phyloP scores from a whole-genome alignment of 1,139 yeast species.

The Yamadazyma trypodendri region DNA sequence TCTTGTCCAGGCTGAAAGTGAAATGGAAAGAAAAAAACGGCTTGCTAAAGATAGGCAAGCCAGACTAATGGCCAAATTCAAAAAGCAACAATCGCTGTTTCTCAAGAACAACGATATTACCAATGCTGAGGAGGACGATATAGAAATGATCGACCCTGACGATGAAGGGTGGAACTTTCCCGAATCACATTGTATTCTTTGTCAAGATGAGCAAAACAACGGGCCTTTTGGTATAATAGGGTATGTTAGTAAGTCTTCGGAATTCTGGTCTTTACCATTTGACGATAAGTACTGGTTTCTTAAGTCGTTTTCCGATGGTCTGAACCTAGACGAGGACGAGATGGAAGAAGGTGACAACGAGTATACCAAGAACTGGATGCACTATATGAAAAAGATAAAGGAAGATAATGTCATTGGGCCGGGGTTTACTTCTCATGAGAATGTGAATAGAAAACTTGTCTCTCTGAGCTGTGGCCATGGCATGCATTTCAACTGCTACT shows the following conservation, averaged over 20 bases:
- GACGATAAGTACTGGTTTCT: conserved; percentile 64
- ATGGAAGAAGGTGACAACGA: conserved; percentile 20
- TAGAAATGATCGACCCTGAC: conserved; percentile 36
- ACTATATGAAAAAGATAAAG: conserved; percentile 35
- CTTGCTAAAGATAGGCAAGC: conserved; percentile 72
- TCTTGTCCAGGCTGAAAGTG: conserved; percentile 31
- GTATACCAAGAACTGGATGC: conserved; percentile 33
- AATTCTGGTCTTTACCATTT: conserved; percentile 63
- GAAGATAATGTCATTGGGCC: conserved; percentile 61
- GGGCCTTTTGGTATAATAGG: conserved; percentile 78
- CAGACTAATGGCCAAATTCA: conserved; percentile 73
- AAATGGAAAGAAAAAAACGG: conserved; percentile 59
- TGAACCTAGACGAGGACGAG: conserved; percentile 48
- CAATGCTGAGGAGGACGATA: conserved; percentile 28
- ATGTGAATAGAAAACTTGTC: conserved; percentile 49
- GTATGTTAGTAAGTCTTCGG: conserved; percentile 57
- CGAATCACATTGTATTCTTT: conserved; percentile 77
- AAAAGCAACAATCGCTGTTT: conserved; percentile 73
- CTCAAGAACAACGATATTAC: conserved; percentile 47
- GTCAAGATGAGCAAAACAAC: conserved; percentile 76
- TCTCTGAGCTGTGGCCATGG: conserved; percentile 93
- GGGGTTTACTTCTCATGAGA: conserved; percentile 52
- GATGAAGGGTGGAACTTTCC: conserved; percentile 67
- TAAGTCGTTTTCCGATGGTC: conserved; percentile 58
- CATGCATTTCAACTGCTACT: conserved; percentile 79